phyloP scores from a whole-genome alignment of 768 basidiomycete genomes.

The Boletus huronensis region DNA sequence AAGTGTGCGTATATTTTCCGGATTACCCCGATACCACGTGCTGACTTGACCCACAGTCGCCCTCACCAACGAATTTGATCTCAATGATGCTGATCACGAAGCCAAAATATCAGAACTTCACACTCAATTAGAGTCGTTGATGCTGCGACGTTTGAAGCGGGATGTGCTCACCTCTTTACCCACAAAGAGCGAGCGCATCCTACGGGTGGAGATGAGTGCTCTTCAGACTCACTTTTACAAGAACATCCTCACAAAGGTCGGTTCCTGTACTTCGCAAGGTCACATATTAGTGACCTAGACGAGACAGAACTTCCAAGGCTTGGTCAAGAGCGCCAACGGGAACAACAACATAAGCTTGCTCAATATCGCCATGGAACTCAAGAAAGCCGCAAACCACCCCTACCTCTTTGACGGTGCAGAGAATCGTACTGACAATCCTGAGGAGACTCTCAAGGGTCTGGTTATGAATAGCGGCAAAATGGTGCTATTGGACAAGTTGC shows the following conservation, averaged over 20 bases:
- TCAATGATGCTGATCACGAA: conserved; percentile 91
- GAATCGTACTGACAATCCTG: conserved; percentile 50
- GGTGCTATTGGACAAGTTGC: conserved; percentile 95
- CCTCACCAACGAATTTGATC: conserved; percentile 92
- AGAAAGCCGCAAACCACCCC: conserved; percentile 98
- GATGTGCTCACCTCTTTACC: conserved; percentile 96
- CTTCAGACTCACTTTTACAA: conserved; percentile 99
- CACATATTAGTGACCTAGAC: conserved; percentile 2
- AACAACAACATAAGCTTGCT: conserved; percentile 91
- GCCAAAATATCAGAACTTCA: conserved; percentile 94
- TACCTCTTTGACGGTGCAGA: conserved; percentile 98
- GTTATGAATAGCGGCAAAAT: conserved; percentile 99
- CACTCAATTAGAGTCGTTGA: conserved; percentile 85
- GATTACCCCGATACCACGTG: not conserved
- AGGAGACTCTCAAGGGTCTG: conserved; percentile 90
- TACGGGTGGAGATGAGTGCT: conserved; percentile 95
- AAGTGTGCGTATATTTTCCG: conserved; percentile 59
- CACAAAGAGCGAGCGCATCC: conserved; percentile 96
- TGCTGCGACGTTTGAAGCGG: conserved; percentile 91
- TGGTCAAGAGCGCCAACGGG: conserved; percentile 86
- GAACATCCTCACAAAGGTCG: conserved; percentile 90
- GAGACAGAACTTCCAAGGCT: conserved; percentile 82
- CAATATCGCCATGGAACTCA: conserved; percentile 99
- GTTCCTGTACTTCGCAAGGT: conserved; percentile 6
- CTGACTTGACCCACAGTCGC: conserved; percentile 54